Evolutionary conservation across 495 filamentous ascomycete genomes (phyloP).

Genomic region (Trichoderma parareesei): DNA sequence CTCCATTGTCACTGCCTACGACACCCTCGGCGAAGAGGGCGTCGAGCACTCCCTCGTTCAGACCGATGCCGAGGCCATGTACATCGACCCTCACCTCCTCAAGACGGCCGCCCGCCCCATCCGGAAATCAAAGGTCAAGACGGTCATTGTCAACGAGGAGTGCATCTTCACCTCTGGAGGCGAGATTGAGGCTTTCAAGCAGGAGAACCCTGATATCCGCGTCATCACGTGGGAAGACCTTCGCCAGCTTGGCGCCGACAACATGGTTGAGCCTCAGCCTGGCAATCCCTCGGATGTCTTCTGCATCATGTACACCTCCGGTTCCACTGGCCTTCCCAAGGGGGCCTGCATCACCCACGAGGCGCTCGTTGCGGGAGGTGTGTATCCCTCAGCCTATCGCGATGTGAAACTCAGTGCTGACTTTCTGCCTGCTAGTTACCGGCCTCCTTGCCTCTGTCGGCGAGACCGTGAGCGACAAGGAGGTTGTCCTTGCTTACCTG

Average conservation of each 20-base stretch:
- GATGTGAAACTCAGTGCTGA: conserved; percentile 24
- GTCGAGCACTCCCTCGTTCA: conserved; percentile 54
- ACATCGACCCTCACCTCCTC: conserved; percentile 53
- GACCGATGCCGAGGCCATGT: conserved; percentile 52
- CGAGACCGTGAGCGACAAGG: conserved; percentile 42
- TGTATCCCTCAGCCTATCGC: not conserved
- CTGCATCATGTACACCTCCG: conserved; percentile 94
- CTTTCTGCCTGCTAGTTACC: conserved; percentile 21
- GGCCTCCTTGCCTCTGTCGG: conserved; percentile 34
- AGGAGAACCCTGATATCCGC: conserved; percentile 30
- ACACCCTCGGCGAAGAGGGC: conserved; percentile 54
- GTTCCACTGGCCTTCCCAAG: conserved; percentile 84
- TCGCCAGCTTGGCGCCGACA: conserved; percentile 50
- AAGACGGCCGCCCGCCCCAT: conserved; percentile 36
- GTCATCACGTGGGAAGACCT: conserved; percentile 38
- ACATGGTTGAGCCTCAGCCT: conserved; percentile 54
- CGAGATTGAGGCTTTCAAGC: conserved; percentile 35
- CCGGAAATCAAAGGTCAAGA: conserved; percentile 33
- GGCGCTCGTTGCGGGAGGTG: conserved; percentile 60
- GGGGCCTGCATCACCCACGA: conserved; percentile 75
- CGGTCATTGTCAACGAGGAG: conserved; percentile 38
- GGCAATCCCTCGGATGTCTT: conserved; percentile 63
- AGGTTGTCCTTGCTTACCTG: conserved; percentile 70
- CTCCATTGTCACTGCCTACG: conserved; percentile 91
- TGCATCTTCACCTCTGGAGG: conserved; percentile 29